Evolutionary conservation across 2,329 filamentous ascomycete species (phyloP), one percentile per base, ranked within the genome.

Genomic region (Hypocreales sp.): DNA sequence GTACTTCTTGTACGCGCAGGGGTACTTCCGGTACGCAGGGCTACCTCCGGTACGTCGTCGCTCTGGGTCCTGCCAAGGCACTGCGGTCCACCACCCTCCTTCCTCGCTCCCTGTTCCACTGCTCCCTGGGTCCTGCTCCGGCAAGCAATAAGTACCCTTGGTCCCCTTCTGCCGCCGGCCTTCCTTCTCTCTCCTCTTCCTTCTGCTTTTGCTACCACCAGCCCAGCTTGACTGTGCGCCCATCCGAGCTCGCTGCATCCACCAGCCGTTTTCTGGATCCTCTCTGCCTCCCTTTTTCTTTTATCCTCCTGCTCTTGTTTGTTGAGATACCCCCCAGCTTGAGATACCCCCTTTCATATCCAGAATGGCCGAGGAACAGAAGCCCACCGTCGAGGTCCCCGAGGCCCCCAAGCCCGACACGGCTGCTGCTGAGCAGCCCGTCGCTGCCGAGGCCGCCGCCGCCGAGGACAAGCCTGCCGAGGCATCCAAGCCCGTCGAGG

Each of bases 341-440:
- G 44, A 50, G 46, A 55, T 48, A 49, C 45, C 50, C 47, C 48
- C 47, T 51, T 51, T 43, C 50, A 46, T 9, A 49, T 48, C 52
- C 61, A 67, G 46, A 64, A 82, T 82, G 77, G 72, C 79, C 60
- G 77, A 82, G 48, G 64, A 61, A 55, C 67, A 73, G 56, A 82
- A 83, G 63, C 67, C 74, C 50, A 62, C 68, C 44, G 73, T 40
- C 18, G 39, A 38, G 27, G 31, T 31, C 31, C 35, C 30, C 25
- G 35, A 74, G 53, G 60, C 62, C 53, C 50, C 62, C 39, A 44
- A 53, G 48, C 67, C 70, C 42, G 67, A 71, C 40, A 53, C 60
- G 39, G 58, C 58, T 58, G 50, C 58, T 33, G 34, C 25, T 26
- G 19, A 26, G 13, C 17, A 20, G 18, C 30, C 58, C 37, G 46